Conservation (phyloP, 208 protist species). For the Trypanosoma brucei region DNA sequence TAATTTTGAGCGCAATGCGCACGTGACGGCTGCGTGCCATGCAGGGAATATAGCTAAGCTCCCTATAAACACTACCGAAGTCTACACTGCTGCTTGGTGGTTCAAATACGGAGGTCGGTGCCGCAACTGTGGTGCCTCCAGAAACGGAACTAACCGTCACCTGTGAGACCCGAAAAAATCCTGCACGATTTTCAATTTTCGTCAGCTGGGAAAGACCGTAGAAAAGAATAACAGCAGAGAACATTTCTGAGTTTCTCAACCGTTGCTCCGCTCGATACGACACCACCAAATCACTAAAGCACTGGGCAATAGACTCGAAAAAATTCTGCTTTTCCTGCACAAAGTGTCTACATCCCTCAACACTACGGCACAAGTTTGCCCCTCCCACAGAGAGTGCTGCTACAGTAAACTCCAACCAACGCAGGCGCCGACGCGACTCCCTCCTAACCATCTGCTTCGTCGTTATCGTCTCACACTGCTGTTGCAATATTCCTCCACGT, state of each 20-base stretch:
- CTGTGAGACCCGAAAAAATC: conserved; percentile 46
- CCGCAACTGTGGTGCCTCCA: conserved; percentile 18
- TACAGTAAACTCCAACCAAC: conserved; percentile 81
- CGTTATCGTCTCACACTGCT: conserved; percentile 12
- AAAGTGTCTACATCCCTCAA: conserved; percentile 49
- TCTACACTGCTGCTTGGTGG: conserved; percentile 50
- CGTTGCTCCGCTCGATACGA: conserved; percentile 67
- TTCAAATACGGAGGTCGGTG: conserved; percentile 39
- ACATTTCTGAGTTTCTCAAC: conserved; percentile 63
- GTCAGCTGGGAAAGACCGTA: conserved; percentile 73
- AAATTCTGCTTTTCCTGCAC: conserved; percentile 82
- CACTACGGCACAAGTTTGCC: conserved; percentile 61
- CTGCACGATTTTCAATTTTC: conserved; percentile 72
- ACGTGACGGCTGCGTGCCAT: conserved; percentile 58
- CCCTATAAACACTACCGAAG: conserved; percentile 64
- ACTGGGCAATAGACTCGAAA: conserved; percentile 82
- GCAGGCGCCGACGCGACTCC: conserved; percentile 43
- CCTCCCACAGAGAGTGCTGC: conserved; percentile 63
- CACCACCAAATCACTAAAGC: conserved; percentile 73
- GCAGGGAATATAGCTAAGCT: conserved; percentile 62
- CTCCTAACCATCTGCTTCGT: conserved; percentile 21
- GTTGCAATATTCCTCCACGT: background rate
- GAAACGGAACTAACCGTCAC: conserved; percentile 8
- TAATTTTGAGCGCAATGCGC: conserved; percentile 44
- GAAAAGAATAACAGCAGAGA: conserved; percentile 73